Evolutionary conservation across 176 grass and related monocot genomes (phyloP).

Genomic region (Raddia guianensis): DNA sequence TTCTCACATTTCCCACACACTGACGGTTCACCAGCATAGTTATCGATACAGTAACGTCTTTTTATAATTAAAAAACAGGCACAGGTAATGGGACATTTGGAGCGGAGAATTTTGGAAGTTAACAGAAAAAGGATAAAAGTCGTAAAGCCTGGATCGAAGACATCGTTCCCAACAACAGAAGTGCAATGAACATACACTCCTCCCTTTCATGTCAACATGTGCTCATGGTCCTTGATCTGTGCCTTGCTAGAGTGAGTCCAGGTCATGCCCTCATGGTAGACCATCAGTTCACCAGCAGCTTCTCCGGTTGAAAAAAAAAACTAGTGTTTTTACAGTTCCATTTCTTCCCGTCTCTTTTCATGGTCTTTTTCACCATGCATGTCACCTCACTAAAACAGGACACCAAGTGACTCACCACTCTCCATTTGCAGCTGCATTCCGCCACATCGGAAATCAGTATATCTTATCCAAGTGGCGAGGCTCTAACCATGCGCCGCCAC

Average conservation of each 20-base stretch:
- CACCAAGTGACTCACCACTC: not conserved
- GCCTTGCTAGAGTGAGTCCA: not conserved
- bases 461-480: conserved; percentile 67
- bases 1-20: not conserved
- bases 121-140: conserved; percentile 91
- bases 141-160: conserved; percentile 95
- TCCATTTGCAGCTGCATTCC: not conserved
- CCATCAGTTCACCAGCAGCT: not conserved
- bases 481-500: conserved; percentile 68
- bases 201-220: conserved; percentile 60
- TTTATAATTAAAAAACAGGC: conserved; percentile 49
- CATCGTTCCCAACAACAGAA: conserved; percentile 83
- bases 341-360: not conserved
- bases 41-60: not conserved
- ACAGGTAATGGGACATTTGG: conserved; percentile 79
- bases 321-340: not conserved
- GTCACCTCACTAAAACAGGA: not conserved
- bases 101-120: conserved; percentile 85
- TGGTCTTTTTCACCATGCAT: not conserved
- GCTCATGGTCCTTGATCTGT: not conserved
- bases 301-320: not conserved
- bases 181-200: conserved; percentile 76
- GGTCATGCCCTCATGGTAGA: not conserved
- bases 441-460: not conserved
- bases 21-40: conserved; percentile 24